These are phyloP conservation scores for Aureobasidium mangrovei DNA, from an alignment of 2,329 filamentous ascomycete genomes.

Conservation along the genomic window DNA sequence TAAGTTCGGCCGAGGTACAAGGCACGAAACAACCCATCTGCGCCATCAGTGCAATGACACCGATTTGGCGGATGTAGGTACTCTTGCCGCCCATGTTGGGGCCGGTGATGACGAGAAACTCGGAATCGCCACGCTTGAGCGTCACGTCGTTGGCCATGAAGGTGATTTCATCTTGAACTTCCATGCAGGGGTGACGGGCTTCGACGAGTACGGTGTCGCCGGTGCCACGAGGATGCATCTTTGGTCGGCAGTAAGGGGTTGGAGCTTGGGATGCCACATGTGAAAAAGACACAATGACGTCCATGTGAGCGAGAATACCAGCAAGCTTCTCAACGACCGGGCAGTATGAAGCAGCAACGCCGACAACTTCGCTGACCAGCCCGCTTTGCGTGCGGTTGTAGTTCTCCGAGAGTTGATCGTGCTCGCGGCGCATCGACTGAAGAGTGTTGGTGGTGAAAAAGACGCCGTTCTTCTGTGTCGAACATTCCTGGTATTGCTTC, in stretches of 20 bases:
- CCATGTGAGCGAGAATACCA: slow-evolving; percentile 80
- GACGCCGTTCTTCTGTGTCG: slow-evolving; percentile 97
- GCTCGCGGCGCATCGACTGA: slow-evolving; percentile 73
- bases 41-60: slow-evolving; percentile 93
- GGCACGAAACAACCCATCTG: slow-evolving; percentile 96
- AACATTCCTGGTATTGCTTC: slow-evolving; percentile 82
- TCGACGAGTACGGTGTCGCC: slow-evolving; percentile 87
- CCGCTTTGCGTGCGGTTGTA: slow-evolving; percentile 93
- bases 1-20: slow-evolving; percentile 79
- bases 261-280: slow-evolving; percentile 91
- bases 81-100: slow-evolving; percentile 99
- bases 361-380: slow-evolving; percentile 84
- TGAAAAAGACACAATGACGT: slow-evolving; percentile 89
- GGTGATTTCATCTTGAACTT: slow-evolving; percentile 96
- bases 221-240: slow-evolving; percentile 77
- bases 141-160: slow-evolving; percentile 98
- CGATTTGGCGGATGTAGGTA: slow-evolving; percentile 95
- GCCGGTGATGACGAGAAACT: slow-evolving; percentile 93
- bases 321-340: slow-evolving; percentile 86
- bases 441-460: slow-evolving; percentile 89
- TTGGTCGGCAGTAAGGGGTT: slow-evolving; percentile 81
- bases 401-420: slow-evolving; percentile 86
- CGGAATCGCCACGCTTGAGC: slow-evolving; percentile 66
- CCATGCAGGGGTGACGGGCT: slow-evolving; percentile 92
- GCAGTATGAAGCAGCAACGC: slow-evolving; percentile 87